Evolutionary conservation across 2,329 filamentous ascomycete genomes (phyloP).

Genomic region (Eutypa lata): DNA sequence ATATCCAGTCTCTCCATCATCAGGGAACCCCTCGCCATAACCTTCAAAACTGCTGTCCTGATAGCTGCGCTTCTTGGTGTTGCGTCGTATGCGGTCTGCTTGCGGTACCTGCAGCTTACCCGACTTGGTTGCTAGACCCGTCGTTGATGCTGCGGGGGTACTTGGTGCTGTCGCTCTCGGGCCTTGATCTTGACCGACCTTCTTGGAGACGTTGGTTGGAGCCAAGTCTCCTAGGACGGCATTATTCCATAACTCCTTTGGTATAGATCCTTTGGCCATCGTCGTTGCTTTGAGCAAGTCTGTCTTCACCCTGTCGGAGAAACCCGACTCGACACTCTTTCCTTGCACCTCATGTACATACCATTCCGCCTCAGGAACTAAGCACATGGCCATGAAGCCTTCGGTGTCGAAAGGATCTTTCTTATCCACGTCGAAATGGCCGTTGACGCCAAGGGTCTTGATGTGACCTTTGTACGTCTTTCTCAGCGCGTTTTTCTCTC

Average conservation of each 20-base stretch:
- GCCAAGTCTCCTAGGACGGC: conserved; percentile 57
- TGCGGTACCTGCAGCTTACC: conserved; percentile 39
- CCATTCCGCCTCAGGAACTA: conserved; percentile 55
- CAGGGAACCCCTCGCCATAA: conserved; percentile 68
- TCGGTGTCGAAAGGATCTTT: conserved; percentile 50
- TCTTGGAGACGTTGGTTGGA: conserved; percentile 36
- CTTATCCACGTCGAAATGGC: conserved; percentile 59
- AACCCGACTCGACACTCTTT: conserved; percentile 52
- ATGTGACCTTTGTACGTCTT: conserved; percentile 69
- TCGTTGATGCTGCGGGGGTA: conserved; percentile 43
- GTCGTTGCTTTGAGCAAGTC: conserved; percentile 49
- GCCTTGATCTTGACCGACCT: conserved; percentile 36
- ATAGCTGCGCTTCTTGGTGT: conserved; percentile 72
- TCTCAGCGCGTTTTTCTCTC: conserved; percentile 63
- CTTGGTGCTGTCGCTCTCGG: conserved; percentile 50
- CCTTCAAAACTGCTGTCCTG: conserved; percentile 72
- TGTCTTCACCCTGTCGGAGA: conserved; percentile 42
- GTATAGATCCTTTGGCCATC: conserved; percentile 56
- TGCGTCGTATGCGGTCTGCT: conserved; percentile 57
- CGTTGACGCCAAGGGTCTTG: conserved; percentile 59
- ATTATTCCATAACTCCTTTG: conserved; percentile 53
- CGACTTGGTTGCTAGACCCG: conserved; percentile 24
- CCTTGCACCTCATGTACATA: conserved; percentile 51
- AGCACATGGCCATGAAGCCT: conserved; percentile 51
- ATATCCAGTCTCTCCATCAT: conserved; percentile 67